These are phyloP conservation scores for Mitragyna speciosa DNA, from an alignment of 257 asterid genomes.

Conservation along the genomic window DNA sequence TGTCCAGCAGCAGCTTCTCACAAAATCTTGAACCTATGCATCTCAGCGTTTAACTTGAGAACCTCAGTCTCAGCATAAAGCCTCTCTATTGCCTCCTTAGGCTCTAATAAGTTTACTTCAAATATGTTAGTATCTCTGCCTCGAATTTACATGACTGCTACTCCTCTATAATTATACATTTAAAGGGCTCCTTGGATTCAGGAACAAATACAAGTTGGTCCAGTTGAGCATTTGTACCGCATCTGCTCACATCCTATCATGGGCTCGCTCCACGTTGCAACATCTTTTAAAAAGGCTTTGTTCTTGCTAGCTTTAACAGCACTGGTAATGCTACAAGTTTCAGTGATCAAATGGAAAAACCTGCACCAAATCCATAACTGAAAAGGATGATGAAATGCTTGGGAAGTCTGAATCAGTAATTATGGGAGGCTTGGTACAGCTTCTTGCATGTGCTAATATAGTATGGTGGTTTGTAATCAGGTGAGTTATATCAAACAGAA, in stretches of 20 bases:
- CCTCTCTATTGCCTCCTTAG: slow-evolving; percentile 17
- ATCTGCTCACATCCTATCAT: slow-evolving; percentile 7
- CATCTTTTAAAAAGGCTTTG: slow-evolving; percentile 1
- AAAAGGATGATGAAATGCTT: neutral
- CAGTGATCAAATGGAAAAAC: slow-evolving; percentile 3
- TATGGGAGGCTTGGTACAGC: neutral
- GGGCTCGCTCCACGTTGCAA: slow-evolving; percentile 18
- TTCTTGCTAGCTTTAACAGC: slow-evolving; percentile 12
- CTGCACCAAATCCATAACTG: slow-evolving; percentile 21
- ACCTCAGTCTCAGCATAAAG: slow-evolving; percentile 17
- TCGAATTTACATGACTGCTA: neutral
- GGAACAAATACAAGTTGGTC: slow-evolving; percentile 19
- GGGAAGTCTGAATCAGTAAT: neutral
- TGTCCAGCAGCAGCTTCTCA: neutral
- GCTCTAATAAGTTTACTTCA: slow-evolving; percentile 8
- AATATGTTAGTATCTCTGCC: neutral
- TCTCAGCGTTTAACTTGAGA: slow-evolving; percentile 16
- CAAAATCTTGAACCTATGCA: neutral
- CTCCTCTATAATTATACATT: neutral
- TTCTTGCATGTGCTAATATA: neutral
- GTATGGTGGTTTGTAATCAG: neutral
- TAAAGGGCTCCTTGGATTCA: slow-evolving; percentile 2
- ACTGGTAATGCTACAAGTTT: slow-evolving; percentile 14
- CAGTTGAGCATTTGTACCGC: slow-evolving; percentile 9
- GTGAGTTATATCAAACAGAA: neutral